Base-by-base conservation (phyloP, 2,329 filamentous ascomycete genomes). In the Sporothrix inflata region DNA sequence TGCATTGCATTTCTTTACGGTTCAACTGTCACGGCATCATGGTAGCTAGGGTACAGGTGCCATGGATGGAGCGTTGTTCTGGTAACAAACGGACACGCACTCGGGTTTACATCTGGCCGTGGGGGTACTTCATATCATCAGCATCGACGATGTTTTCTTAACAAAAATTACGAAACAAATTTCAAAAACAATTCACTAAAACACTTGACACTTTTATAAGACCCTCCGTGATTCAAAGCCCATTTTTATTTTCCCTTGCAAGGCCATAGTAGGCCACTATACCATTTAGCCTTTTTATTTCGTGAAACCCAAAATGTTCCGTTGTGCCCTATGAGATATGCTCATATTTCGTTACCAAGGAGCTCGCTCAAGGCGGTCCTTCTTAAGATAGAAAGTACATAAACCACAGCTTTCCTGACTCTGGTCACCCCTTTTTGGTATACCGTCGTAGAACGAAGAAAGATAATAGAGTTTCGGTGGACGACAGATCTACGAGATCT, bases 401-500 rank as follows among this genome's bases (percentile, higher is more conserved):
- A 47, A 47, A 47, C 45, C 8, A 19, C 47, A 2, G 12, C 30
- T 34, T 24, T 21, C 51, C 14, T 55, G 24, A 14, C 9, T 42
- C 38, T 12, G 12, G 34, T 27, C 60, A 24, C 60, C 38, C 60
- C 30, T 63, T 63, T 63, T 24, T 63, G 19, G 9, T 60, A 38
- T 60, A n/a, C n/a, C 7, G 14, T 40, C 30, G 30, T 21, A 34
- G 30, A 55, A 24, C 3, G 30, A 11, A 19, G 14, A 19, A 7
- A 34, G 11, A 6, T 3, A 34, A 19, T 4, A 30, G 16, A 57
- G 27, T 34, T 6, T 6, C 30, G 30, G 30, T 34, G 24, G 21
- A 21, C 9, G 6, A 4, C 19, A 53, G 30, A 24, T 14, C 42
- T 38, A 57, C 16, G 78, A 98, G 94, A 98, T 97, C 86, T 98